These are phyloP conservation scores for Dacryopinax spathularia DNA, from an alignment of 768 basidiomycete species.

Conservation along the genomic window DNA sequence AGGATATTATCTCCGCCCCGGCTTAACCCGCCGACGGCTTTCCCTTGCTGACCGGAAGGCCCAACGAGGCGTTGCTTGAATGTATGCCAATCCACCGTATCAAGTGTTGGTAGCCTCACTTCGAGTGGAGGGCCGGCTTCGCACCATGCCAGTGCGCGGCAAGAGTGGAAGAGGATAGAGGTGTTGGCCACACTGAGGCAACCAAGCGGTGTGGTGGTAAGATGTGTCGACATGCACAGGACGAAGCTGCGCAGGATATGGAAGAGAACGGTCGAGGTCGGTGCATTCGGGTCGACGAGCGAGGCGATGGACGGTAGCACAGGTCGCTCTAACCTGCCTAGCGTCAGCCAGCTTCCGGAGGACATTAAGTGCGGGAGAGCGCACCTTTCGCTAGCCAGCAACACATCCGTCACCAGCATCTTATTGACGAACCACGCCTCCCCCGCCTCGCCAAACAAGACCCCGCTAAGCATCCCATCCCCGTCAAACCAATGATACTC, in stretches of 20 bases:
- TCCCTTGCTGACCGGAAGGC: too few species aligned
- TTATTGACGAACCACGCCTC: slow-evolving; percentile 22
- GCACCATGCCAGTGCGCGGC: slow-evolving; percentile 25
- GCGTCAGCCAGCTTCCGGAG: slow-evolving; percentile 17
- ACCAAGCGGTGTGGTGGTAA: too few species aligned
- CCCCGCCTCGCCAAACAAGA: slow-evolving; percentile 20
- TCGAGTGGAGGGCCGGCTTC: slow-evolving; percentile 26
- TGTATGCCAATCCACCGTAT: slow-evolving; percentile 24
- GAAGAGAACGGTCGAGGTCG: slow-evolving; percentile 21
- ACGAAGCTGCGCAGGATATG: slow-evolving; percentile 22
- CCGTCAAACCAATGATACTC: slow-evolving; percentile 25
- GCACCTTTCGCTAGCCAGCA: slow-evolving; percentile 20
- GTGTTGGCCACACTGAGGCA: slow-evolving; percentile 32
- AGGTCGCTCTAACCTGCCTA: slow-evolving; percentile 11
- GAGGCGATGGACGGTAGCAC: slow-evolving; percentile 21
- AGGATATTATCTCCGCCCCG: slow-evolving; percentile 11
- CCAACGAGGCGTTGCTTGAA: too few species aligned
- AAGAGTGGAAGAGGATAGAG: slow-evolving; percentile 23
- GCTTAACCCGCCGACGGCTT: slow-evolving; percentile 12
- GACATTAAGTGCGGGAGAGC: slow-evolving; percentile 18
- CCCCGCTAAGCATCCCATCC: slow-evolving; percentile 29
- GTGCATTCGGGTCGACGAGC: slow-evolving; percentile 24
- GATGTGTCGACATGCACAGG: slow-evolving; percentile 19
- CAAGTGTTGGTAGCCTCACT: slow-evolving; percentile 25
- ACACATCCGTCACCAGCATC: slow-evolving; percentile 17